Evolutionary conservation across 495 filamentous ascomycete species (phyloP).

Genomic region (Hypoxylon fragiforme): DNA sequence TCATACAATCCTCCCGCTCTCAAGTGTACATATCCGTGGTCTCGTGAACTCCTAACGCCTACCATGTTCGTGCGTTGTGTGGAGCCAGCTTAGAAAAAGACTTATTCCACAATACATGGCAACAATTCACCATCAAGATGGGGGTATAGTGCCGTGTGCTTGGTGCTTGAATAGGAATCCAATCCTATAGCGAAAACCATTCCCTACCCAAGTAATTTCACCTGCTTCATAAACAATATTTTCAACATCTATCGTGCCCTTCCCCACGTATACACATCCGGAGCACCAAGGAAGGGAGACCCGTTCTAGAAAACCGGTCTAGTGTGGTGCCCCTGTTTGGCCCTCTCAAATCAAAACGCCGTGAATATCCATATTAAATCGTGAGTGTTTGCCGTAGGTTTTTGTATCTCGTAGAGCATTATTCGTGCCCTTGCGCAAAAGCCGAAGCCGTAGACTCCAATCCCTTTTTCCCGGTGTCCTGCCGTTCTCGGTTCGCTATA

Average conservation of each 20-base stretch:
- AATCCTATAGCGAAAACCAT: not conserved
- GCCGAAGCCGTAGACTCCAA: conserved; percentile 28
- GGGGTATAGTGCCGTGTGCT: not conserved
- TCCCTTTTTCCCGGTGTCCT: conserved; percentile 10
- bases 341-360: not conserved
- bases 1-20: conserved; percentile 9
- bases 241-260: not conserved
- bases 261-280: not conserved
- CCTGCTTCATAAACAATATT: not conserved
- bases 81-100: not conserved
- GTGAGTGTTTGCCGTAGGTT: not conserved
- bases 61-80: too few species aligned
- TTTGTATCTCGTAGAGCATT: conserved; percentile 17
- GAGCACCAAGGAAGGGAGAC: not conserved
- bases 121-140: not conserved
- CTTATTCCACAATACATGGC: not conserved
- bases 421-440: conserved; percentile 15
- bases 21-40: conserved; percentile 4
- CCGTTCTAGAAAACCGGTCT: not conserved
- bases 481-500: conserved; percentile 7
- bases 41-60: not conserved
- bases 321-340: not conserved
- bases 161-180: too few species aligned
- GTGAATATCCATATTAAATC: conserved; percentile 2
- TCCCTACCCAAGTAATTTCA: not conserved